Base-by-base conservation (phyloP, 1,284 basidiomycete genomes). In the Cutaneotrichosporon daszewskae region DNA sequence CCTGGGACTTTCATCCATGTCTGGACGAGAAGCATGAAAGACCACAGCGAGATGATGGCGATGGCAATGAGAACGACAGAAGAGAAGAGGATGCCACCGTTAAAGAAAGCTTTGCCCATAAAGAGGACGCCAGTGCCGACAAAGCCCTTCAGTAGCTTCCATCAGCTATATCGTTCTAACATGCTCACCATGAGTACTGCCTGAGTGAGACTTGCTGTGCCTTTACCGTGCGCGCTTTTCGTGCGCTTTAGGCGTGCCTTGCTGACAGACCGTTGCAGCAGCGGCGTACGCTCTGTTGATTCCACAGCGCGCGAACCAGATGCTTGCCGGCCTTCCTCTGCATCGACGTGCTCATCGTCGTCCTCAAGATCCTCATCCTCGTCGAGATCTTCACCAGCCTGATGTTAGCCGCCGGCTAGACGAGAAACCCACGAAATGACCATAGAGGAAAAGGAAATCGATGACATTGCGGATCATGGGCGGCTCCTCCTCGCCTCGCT, bases 51-150 rank as follows among this genome's bases (percentile, higher is more conserved):
- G 41, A 97, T 82, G 36, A 82, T 67, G 9, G 92, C 91, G 55
- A 98, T 88, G 55, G 80, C 75, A 17, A 84, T 75, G 53, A 98
- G 81, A 3, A 86, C 80, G 36, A 89, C 53, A 18, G 80, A 66
- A 5, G 94, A 97, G 69, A 99, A 98, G 29, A 97, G 72, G 40
- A 98, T 77, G 13, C 94, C 66, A 49, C 94, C 94, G 58, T 98
- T 98, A 74, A 82, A 84, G 74, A 98, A 97, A 78, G 84, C 94
- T 74, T 91, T 96, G 47, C 90, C 95, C 39, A 98, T 79, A 75
- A 98, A 98, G 20, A 98, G 72, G 11, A 98, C 84, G 25, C 94
- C 94, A 9, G 94, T 99, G 17, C 94, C 94, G 39, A 99, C 84
- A 62, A 99, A 98, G 0, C 88, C 85, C 71, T 98, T 97, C 50